Percentiles rank a stretch among this genome's conserved stretches.
Conservation (phyloP, 352 stramenopile genomes). For the Thalassiosira hispida region DNA sequence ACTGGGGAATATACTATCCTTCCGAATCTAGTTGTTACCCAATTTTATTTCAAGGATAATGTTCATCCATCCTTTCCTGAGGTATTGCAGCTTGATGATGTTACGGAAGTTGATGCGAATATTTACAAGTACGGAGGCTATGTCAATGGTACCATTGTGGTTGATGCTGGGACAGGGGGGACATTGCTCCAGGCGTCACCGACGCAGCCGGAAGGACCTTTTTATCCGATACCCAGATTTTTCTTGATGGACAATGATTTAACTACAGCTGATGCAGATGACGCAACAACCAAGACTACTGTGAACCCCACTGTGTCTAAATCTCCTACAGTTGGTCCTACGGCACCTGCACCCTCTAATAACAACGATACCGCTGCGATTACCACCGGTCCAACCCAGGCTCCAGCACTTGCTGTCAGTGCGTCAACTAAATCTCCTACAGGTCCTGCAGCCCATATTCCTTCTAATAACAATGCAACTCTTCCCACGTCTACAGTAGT, state of each 20-base stretch:
- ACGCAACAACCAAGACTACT: not conserved
- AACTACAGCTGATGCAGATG: not conserved
- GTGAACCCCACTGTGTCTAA: not conserved
- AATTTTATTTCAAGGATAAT: conserved; percentile 41
- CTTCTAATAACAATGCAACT: not conserved
- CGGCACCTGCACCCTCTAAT: no score
- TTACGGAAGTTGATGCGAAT: conserved; percentile 14
- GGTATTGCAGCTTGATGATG: conserved; percentile 14
- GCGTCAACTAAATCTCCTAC: conserved; percentile 3
- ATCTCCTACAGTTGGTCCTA: not conserved
- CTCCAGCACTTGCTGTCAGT: not conserved
- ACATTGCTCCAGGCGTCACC: conserved; percentile 11
- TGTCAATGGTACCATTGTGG: conserved; percentile 39
- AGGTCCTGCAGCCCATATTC: not conserved
- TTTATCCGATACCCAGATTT: conserved; percentile 30
- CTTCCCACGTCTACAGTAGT: not conserved
- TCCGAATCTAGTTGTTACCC: conserved; percentile 10
- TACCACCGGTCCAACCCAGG: not conserved
- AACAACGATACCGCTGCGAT: no score
- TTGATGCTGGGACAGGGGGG: not conserved
- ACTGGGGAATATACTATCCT: not conserved
- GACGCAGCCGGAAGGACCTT: conserved; percentile 23
- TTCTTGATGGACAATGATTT: conserved; percentile 40
- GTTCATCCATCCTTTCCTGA: conserved; percentile 19
- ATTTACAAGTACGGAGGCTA: conserved; percentile 33